Conservation (phyloP, 2,329 filamentous ascomycete genomes). For the Eutypella sp. region DNA sequence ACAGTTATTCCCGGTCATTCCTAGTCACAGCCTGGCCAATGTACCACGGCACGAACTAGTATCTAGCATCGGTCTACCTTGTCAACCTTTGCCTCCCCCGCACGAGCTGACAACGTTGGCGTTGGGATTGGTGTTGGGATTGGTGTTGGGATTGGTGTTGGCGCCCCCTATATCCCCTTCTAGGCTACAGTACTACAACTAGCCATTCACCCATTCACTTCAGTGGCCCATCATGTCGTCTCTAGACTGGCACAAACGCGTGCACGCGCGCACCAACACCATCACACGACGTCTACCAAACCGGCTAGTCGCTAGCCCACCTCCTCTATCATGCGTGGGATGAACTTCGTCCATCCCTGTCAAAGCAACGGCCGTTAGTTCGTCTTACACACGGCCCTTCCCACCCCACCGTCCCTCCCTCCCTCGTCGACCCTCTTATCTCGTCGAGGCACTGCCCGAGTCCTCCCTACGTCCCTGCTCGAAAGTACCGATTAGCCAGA, state of each 20-base stretch:
- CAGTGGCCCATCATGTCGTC: not conserved
- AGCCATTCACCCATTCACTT: no score
- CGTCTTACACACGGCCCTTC: not conserved
- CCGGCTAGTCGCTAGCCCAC: not conserved
- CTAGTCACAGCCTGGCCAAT: not conserved
- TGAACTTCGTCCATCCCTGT: not conserved
- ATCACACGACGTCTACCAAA: not conserved
- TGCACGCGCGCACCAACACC: no score
- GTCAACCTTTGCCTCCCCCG: not conserved
- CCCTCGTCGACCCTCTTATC: not conserved
- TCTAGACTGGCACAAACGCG: not conserved
- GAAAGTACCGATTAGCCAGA: not conserved
- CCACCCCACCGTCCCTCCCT: not conserved
- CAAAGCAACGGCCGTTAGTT: not conserved
- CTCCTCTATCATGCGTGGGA: not conserved
- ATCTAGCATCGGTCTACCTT: not conserved
- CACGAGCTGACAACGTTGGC: not conserved
- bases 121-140: no score
- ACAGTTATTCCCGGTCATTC: not conserved
- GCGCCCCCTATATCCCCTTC: no score
- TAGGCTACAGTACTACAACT: no score
- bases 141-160: no score
- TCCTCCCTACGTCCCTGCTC: not conserved
- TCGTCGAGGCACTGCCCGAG: not conserved
- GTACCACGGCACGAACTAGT: not conserved